Base-by-base conservation (phyloP, 2,329 filamentous ascomycete species). In the Cladosporium sp. region DNA sequence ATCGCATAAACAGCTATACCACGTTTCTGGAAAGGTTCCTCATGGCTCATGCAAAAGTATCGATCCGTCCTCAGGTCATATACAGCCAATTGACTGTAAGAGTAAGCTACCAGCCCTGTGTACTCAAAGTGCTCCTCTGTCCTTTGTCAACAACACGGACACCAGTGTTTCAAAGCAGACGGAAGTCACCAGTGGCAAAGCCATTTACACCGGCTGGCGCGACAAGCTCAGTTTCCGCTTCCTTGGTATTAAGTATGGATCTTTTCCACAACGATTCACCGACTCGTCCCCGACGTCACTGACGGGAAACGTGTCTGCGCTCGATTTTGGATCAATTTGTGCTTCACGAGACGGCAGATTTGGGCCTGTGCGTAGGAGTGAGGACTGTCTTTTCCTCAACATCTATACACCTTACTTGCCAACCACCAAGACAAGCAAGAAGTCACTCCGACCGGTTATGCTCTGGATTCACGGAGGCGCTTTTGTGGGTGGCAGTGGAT, bases 181-280 rank as follows among this genome's bases (percentile, higher is more conserved):
- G 40, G 4, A 3, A 21, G 40, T 21, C 40, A 21, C n/a, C n/a
- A 46, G 40, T 10, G 40, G 40, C 40, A 46, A 46, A 46, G 40
- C 10, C n/a, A 12, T 46, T n/a, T 23, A 46, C 61, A 59, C 64
- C 53, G 60, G 80, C 1, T 82, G 78, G 65, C 80, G 82, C 16
- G 81, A 83, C 65, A 78, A 76, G n/a, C 74, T 79, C 26, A 79
- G 79, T 14, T 86, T 85, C 69, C 81, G 83, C 6, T 85, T 85
- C 69, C 74, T 83, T 21, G 83, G 83, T 18, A 73, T 85, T 37
- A 78, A 80, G 62, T 84, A 83, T 67, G 82, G 81, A 3, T 68
- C 77, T 0, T 75, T 79, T 62, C 81, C 82, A 1, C 70, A 77
- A 62, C 76, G 82, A 21, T 84, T 84, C 70, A 78, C 77, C n/a